Evolutionary conservation across 83 land plant species (phyloP), one percentile per base, ranked within the genome.

Genomic region (Picea engelmannii): DNA sequence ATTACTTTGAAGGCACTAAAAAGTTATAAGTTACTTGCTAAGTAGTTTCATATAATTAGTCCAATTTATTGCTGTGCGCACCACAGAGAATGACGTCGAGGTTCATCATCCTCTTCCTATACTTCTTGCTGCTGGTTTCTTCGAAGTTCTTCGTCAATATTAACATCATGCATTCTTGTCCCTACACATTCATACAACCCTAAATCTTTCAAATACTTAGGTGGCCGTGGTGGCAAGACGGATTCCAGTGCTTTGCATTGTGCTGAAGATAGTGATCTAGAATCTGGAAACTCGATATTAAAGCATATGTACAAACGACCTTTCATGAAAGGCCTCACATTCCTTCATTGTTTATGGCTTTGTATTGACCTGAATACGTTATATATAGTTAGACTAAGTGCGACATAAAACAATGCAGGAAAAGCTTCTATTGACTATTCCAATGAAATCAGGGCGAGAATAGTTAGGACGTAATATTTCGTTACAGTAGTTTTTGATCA

Each of bases 141-240:
- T 49, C 93, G 70, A 93, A 90, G 90, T 76, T 92, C 94, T 47
- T 94, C 92, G 69, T 92, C 94, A 35, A 93, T 90, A 82, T 88
- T 90, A 13, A 94, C 94, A 83, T 94, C 93, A 73, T 92, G 94
- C 24, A 94, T 79, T 0, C 91, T 94, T 0, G 96, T 94, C 83
- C 92, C 96, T 79, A 92, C 96, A 80, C 94, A 94, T 23, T 94
- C 95, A 80, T 94, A 93, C 20, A 94, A 78, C 81, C 92, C 94
- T 93, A 92, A 90, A 6, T 92, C 95, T 0, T 90, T 90, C 76
- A 94, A n/a, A 66, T 81, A 85, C 6, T 71, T 68, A 12, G 86
- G 52, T 7, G 87, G 38, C 73, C 84, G 84, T 25, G 91, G 89
- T 0, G 96, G 96, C 40, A 94, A 85, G 12, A 92, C 83, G 11